phyloP scores from a whole-genome alignment of 345 rosid species.

The Populus deltoides region DNA sequence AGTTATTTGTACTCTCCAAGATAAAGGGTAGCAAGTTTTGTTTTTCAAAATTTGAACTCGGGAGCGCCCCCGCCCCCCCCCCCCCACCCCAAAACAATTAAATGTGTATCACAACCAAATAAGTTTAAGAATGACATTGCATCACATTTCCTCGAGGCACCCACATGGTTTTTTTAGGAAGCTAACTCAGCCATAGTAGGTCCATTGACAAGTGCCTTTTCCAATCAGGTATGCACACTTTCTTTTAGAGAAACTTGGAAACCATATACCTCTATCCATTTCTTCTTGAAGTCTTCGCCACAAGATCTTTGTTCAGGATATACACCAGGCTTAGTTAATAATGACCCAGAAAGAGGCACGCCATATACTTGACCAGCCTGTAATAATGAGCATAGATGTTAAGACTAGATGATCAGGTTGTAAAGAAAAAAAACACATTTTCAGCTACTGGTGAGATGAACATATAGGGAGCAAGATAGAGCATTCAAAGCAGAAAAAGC shows the following conservation, averaged over 20 bases:
- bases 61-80: not conserved
- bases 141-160: not conserved
- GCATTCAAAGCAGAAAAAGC: not conserved
- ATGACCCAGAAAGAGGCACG: conserved; percentile 82
- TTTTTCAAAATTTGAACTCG: not conserved
- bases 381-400: conserved; percentile 18
- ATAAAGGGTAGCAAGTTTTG: not conserved
- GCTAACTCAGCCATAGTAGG: not conserved
- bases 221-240: not conserved
- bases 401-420: not conserved
- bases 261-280: conserved; percentile 85
- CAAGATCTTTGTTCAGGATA: conserved; percentile 83
- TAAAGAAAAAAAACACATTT: not conserved
- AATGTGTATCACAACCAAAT: not conserved
- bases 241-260: not conserved
- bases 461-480: not conserved
- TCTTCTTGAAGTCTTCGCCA: conserved; percentile 80
- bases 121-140: not conserved
- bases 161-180: not conserved
- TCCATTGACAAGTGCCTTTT: not conserved
- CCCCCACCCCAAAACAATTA: not conserved
- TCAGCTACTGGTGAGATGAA: not conserved
- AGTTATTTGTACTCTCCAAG: not conserved
- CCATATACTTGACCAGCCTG: conserved; percentile 99
- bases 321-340: conserved; percentile 67